Evolutionary conservation across 257 asterid species (phyloP).

Genomic region (Linaria vulgaris): DNA sequence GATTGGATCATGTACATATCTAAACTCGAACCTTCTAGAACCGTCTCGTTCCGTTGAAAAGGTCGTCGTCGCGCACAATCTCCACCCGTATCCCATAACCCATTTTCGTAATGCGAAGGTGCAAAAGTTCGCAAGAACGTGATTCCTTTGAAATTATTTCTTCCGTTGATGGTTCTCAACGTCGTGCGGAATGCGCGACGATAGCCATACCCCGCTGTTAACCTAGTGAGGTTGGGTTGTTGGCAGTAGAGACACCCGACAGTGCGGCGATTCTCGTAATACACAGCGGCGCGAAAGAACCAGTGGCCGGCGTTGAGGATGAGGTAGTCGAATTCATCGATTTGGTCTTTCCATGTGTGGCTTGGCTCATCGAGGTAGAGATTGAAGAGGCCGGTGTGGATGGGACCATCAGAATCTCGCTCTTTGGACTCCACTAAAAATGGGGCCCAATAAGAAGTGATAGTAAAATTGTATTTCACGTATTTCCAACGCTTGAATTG

Average conservation of each 20-base stretch:
- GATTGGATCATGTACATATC: slow-evolving; percentile 48
- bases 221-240: slow-evolving; percentile 36
- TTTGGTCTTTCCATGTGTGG: slow-evolving; percentile 48
- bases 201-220: slow-evolving; percentile 35
- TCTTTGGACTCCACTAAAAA: slow-evolving; percentile 45
- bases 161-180: slow-evolving; percentile 22
- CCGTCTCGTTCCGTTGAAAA: slow-evolving; percentile 38
- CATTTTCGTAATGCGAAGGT: slow-evolving; percentile 62
- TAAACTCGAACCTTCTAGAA: slow-evolving; percentile 36
- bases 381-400: slow-evolving; percentile 44
- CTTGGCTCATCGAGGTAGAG: slow-evolving; percentile 62
- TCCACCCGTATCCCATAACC: slow-evolving; percentile 60
- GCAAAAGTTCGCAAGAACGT: slow-evolving; percentile 49
- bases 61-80: slow-evolving; percentile 52
- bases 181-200: slow-evolving; percentile 52
- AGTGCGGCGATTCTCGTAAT: slow-evolving; percentile 32
- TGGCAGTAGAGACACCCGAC: slow-evolving; percentile 54
- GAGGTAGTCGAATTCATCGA: slow-evolving; percentile 47
- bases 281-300: slow-evolving; percentile 50
- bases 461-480: slow-evolving; percentile 47
- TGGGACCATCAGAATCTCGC: slow-evolving; percentile 35
- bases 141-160: slow-evolving; percentile 28
- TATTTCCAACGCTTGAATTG: slow-evolving; percentile 47
- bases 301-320: slow-evolving; percentile 70
- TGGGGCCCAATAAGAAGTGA: slow-evolving; percentile 53